Percentiles rank a stretch among this genome's conserved stretches.
Conservation (phyloP, 495 filamentous ascomycete species). For the Daldinia childiae region DNA sequence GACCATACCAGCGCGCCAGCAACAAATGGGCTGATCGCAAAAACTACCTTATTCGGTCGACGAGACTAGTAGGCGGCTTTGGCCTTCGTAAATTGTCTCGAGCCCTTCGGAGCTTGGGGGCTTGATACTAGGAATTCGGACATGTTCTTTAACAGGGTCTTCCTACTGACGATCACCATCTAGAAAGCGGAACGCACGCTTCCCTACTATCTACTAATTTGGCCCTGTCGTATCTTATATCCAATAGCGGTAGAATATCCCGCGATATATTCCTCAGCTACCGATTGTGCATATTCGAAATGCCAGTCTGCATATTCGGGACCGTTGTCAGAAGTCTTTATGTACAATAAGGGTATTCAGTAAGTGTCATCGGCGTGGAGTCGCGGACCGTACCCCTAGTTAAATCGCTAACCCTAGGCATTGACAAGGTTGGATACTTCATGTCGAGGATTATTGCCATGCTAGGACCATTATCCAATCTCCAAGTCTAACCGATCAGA, state of each 20-base stretch:
- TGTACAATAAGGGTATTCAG: neutral
- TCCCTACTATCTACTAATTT: conserved; percentile 26
- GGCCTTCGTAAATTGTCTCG: conserved; percentile 13
- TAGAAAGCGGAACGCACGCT: conserved; percentile 22
- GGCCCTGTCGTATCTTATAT: conserved; percentile 18
- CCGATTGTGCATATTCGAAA: conserved; percentile 15
- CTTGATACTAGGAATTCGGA: conserved; percentile 14
- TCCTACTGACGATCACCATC: conserved; percentile 37
- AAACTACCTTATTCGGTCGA: conserved; percentile 21
- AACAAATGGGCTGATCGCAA: conserved; percentile 6
- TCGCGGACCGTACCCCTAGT: conserved; percentile 19
- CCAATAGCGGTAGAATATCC: conserved; percentile 19
- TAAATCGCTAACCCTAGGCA: neutral
- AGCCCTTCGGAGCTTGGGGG: conserved; percentile 22
- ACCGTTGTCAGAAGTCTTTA: conserved; percentile 40
- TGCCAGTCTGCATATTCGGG: neutral
- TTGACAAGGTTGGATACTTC: neutral
- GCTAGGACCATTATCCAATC: conserved; percentile 26
- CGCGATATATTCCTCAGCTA: conserved; percentile 26
- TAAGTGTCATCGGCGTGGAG: conserved; percentile 6
- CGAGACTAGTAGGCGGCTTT: conserved; percentile 20
- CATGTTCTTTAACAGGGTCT: conserved; percentile 13
- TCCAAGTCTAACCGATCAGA: conserved; percentile 30
- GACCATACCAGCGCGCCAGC: neutral
- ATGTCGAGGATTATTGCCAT: conserved; percentile 30